phyloP scores from a whole-genome alignment of 2,329 filamentous ascomycete species.

The Rugonectria rugulosa region DNA sequence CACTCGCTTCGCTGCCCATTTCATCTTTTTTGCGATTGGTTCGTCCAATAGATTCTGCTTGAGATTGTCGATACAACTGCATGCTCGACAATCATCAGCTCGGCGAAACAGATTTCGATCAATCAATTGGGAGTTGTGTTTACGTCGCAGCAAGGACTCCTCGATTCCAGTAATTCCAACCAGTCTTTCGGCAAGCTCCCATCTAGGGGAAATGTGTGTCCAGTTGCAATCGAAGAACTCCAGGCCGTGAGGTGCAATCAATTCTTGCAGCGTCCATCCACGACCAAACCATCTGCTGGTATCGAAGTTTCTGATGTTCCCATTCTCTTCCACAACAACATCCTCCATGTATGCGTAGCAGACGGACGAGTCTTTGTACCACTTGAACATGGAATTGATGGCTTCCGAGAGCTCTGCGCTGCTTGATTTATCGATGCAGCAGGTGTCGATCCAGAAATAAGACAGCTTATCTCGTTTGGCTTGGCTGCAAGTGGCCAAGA shows the following conservation, averaged over 20 bases:
- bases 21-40: slow-evolving; percentile 4
- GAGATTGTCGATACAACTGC: too few species aligned
- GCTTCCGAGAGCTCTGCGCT: slow-evolving; percentile 1
- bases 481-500: background rate
- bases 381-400: slow-evolving; percentile 12
- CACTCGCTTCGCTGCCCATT: background rate
- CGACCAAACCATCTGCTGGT: slow-evolving; percentile 1
- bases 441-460: slow-evolving; percentile 2
- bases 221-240: background rate
- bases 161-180: background rate
- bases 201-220: background rate
- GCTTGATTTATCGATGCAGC: slow-evolving; percentile 8
- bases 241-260: background rate
- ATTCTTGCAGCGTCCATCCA: slow-evolving; percentile 4
- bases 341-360: slow-evolving; percentile 3
- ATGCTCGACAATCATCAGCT: too few species aligned
- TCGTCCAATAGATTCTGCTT: background rate
- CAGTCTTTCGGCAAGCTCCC: background rate
- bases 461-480: background rate
- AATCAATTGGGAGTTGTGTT: too few species aligned
- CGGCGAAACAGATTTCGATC: too few species aligned
- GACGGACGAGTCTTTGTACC: background rate
- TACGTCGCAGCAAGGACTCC: too few species aligned
- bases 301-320: background rate
- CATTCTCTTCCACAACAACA: background rate